Evolutionary conservation across 179 eudicot species (phyloP), one percentile per base, ranked within the genome.

Genomic region (Camellia oleifera): DNA sequence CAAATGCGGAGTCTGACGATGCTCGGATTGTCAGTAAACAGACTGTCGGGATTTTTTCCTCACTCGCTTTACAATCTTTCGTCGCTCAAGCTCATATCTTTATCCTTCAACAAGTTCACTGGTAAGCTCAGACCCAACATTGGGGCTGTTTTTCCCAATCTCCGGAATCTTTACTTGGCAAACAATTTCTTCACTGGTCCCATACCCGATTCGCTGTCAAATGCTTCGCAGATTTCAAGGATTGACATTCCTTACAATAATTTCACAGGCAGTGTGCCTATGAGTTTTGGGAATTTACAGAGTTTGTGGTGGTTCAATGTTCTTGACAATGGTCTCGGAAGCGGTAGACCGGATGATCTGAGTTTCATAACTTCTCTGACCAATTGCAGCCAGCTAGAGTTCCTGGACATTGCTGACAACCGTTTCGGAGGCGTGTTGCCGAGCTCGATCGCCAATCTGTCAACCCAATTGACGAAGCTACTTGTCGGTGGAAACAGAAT

Each of bases 391-490:
- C 14, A 48, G 5, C 32, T 79, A 3, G 10, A 60, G 8, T 11
- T 6, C 2, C 63, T 72, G 14, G 64, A 17, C 15, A 4, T 79
- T 0, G 26, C 5, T 5, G 2, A 5, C 32, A 79, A 79, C 12
- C 9, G 4, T 8, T 73, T 79, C 4, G 60, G 46, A 4, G 81
- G 81, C 18, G n/a, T 4, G 14, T 42, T 78, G 20, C 74, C 74
- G 4, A 40, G 10, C n/a, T 78, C 74, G 2, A 52, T 80, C 3
- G 48, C 82, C 32, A 72, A 79, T 60, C 64, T 79, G 1, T 86
- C 88, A 23, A 60, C 75, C 15, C 45, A 78, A n/a, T 40, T 83
- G 62, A 65, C 52, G 23, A 54, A 32, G 80, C 26, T 83, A 11
- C 8, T 18, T 4, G 13, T 78, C 4, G 79, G 79, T 9, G 1